Base-by-base conservation (phyloP, 2,329 filamentous ascomycete species). In the Sporothrix protearum region DNA sequence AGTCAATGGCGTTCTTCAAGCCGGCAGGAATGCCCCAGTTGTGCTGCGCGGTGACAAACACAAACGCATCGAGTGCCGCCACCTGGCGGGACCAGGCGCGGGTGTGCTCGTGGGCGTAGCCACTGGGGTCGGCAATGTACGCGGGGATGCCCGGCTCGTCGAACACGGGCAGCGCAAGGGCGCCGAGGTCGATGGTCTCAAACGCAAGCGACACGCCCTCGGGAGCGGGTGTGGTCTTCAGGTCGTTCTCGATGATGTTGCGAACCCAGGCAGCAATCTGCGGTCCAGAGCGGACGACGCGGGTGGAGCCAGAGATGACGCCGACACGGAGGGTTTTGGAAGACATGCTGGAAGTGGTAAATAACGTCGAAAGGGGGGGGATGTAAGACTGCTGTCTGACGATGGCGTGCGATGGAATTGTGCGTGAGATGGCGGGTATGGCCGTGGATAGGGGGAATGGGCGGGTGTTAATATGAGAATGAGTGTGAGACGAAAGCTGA, bases 1-100 rank as follows among this genome's bases (percentile, higher is more conserved):
- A 85, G 73, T 86, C 85, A 63, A 87, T 80, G 9, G 84, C 84
- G 73, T 85, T 86, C 78, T 86, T 87, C 25, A 85, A 75, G 19
- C 79, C 81, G 0, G 81, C 84, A 0, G 84, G 82, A 22, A 84
- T 79, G 8, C 83, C 81, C 79, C 80, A 84, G 77, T 86, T 86
- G 75, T 85, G 85, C 76, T 81, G 78, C 19, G 80, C 77, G 25
- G 79, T 77, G 51, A 77, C 75, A 69, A 77, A 75, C 25, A 77
- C 75, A 69, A 80, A 82, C 47, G 73, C 80, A 70, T 80, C 77
- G 47, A 79, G 77, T 19, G 76, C 70, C 0, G 75, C 57, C 42
- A 82, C 76, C 53, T 75, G 75, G 1, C 74, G 75, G 28, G 77
- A 78, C 80, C 81, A 82, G n/a, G 74, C 73, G 22, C 78, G 77